Evolutionary conservation across 2,329 filamentous ascomycete genomes (phyloP), one percentile per base, ranked within the genome.

Genomic region (Colletotrichum theobromicola): DNA sequence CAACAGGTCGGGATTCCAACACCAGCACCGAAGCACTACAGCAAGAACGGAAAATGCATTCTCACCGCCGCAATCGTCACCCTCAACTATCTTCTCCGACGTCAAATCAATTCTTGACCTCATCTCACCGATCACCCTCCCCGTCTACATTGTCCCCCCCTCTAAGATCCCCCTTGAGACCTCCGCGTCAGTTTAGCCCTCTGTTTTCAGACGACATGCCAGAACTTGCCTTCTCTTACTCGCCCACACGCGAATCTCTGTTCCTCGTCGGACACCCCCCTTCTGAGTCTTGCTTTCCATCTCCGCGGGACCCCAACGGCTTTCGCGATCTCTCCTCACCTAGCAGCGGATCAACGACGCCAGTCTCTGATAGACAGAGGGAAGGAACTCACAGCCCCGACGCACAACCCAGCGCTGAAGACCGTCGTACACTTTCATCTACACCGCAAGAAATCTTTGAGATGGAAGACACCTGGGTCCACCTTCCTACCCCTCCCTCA

Each of bases 61-160:
- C 35, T 16, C 72, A 72, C 34, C 67, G 62, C n/a, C 68, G 72
- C 26, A 72, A 72, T 57, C 68, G 72, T 28, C 72, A 72, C 21
- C 55, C 26, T 12, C 67, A 57, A 16, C 68, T 72, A 16, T 66
- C 34, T 24, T 62, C 68, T 18, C 42, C 72, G 3, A 13, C 13
- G 2, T 16, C 24, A 4, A 35, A 6, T 24, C 32, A 32, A 15
- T 42, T 55, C 16, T 32, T 8, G 15, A 7, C 32, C 10, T n/a
- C 21, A 50, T 10, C 10, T 15, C 24, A 10, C 32, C 60, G 4
- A 24, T 21, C 18, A 16, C 28, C n/a, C 57, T 61, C 30, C 24
- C 15, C 57, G 12, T 61, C 57, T 9, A 37, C 34, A 8, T 50
- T 28, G 26, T 37, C 21, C n/a, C 35, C 35, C 28, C 35, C 16